Base-by-base conservation (phyloP, 2,329 filamentous ascomycete species). In the Aspergillus neoniger region DNA sequence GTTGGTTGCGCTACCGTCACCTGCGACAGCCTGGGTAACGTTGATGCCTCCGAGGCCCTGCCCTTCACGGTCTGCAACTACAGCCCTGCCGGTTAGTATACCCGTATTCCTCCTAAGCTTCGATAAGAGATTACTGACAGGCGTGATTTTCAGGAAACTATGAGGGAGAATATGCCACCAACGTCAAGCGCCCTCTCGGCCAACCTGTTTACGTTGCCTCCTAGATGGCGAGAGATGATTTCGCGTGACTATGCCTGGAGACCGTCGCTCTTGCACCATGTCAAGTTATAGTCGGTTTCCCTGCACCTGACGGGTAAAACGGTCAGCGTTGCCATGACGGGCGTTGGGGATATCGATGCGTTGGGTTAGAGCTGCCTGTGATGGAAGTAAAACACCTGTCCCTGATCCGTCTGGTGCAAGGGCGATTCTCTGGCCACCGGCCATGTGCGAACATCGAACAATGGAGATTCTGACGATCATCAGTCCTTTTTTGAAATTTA, bases 41-140 rank as follows among this genome's bases (percentile, higher is more conserved):
- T 76, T 50, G 78, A 77, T 55, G 70, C 71, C 59, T 70, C 73
- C 53, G 68, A 78, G 28, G 58, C 82, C 39, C 78, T 87, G n/a
- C 87, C 85, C 79, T 92, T 86, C 82, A 93, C 90, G 30, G 91
- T 96, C 70, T 96, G 92, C 88, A 94, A 96, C 85, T 96, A 96
- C 81, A 81, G 79, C 67, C 83, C 87, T 63, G 80, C 86, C 64
- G 92, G 91, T 91, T 86, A 77, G 86, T 77, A 28, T 43, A 17
- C 14, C 14, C 15, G 12, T 12, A 23, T 21, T 12, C 7, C 8
- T 28, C 7, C 19, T 25, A 36, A 36, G 2, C 3, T 2, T 21
- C 2, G 25, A 19, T n/a, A 23, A 19, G 6, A 23, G n/a, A 30
- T 12, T 67, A 32, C 71, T 77, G 64, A 77, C 68, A 44, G 66